Evolutionary conservation across 352 stramenopile species (phyloP), one percentile per base, ranked within the genome.

Genomic region (Phytopythium helicoides): DNA sequence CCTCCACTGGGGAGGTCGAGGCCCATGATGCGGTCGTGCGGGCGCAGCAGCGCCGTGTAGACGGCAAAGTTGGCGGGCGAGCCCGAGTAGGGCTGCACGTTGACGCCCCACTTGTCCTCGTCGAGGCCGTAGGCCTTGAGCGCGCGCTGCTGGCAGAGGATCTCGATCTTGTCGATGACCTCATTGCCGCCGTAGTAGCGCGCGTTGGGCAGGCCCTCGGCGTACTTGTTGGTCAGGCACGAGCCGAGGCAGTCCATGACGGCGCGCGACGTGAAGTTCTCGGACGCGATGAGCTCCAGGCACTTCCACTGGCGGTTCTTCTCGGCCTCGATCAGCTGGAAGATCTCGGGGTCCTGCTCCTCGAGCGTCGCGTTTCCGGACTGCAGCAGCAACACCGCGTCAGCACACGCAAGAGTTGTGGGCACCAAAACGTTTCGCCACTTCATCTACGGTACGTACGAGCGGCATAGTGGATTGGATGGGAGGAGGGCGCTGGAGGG

Each of bases 11-110:
- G 97, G 65, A 99, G 73, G 81, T 99, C 97, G 31, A 99, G 83
- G 33, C 97, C 97, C 97, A 99, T 99, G 77, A 99, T 99, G 66
- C 97, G 96, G 87, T 99, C 97, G 68, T 99, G 97, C 19, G 97
- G 97, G 23, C 87, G 75, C 33, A 99, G 71, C 39, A 99, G 75
- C 19, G 73, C 97, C 54, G 97, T 99, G 92, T 99, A 99, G 5
- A 99, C 96, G 47, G 96, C 97, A 67, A 99, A 99, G 86, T 99
- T 99, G 54, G 97, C 97, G 22, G 97, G 97, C 36, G 86, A 98
- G 61, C 97, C 96, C 35, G 90, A 98, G 77, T 98, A 98, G 5
- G 97, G 97, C 79, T 99, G 97, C 45, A 99, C 97, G 78, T 99
- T 99, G 14, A 99, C 95, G 56, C 97, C 96, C 97, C 97, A 99